A percentile compares a stretch with the other conserved stretches of the same genome.
These are phyloP conservation scores for Tylopilus vinaceipallidus DNA, from an alignment of 768 basidiomycete species.

Conservation along the genomic window DNA sequence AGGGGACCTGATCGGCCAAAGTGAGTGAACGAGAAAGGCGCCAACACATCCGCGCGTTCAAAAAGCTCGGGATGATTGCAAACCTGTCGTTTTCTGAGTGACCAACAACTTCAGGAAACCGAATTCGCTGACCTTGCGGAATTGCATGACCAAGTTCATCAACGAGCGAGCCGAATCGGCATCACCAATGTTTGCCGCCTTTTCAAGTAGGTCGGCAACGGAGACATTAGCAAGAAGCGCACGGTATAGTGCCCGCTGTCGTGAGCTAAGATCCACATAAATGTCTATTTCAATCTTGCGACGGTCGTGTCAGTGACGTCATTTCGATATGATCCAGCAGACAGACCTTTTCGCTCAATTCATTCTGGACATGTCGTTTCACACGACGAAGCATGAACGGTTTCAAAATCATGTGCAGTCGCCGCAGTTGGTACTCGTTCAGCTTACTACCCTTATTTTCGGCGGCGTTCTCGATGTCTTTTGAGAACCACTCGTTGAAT, in stretches of 20 bases:
- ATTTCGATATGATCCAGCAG: conserved; percentile 44
- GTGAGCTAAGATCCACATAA: conserved; percentile 89
- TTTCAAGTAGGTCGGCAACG: conserved; percentile 88
- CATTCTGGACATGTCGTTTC: conserved; percentile 99
- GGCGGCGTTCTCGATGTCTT: conserved; percentile 94
- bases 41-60: conserved; percentile 92
- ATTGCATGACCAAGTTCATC: conserved; percentile 99
- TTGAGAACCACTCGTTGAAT: conserved; percentile 99
- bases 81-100: conserved; percentile 47
- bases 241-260: conserved; percentile 88
- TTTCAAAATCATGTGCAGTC: conserved; percentile 97
- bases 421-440: conserved; percentile 91
- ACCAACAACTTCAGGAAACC: neutral
- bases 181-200: conserved; percentile 89
- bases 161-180: conserved; percentile 89
- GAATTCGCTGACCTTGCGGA: conserved; percentile 72
- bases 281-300: conserved; percentile 92
- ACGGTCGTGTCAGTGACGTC: conserved; percentile 81
- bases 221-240: conserved; percentile 91
- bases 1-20: conserved; percentile 81
- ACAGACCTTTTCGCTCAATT: conserved; percentile 93
- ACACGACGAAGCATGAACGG: conserved; percentile 98
- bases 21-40: conserved; percentile 85
- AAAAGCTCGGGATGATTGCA: conserved; percentile 99
- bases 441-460: conserved; percentile 90